Percentiles rank a stretch among this genome's conserved stretches.
Evolutionary conservation across 169 alveolate genomes (phyloP).

Genomic region (Plasmodium reichenowi): DNA sequence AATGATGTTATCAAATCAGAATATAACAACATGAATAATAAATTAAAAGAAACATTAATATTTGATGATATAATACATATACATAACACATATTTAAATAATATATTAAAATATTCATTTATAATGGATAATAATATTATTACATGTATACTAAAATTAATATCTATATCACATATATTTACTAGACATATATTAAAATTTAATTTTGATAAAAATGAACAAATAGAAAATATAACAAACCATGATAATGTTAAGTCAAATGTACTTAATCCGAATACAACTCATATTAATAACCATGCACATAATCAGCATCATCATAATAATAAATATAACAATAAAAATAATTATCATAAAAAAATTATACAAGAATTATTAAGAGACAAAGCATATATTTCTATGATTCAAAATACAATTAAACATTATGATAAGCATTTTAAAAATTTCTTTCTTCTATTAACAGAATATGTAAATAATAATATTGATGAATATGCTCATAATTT

Average conservation of each 20-base stretch:
- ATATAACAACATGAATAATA: conserved; percentile 55
- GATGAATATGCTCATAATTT: conserved; percentile 77
- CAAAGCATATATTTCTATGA: conserved; percentile 75
- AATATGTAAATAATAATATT: conserved; percentile 70
- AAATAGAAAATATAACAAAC: conserved; percentile 14
- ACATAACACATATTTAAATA: conserved; percentile 78
- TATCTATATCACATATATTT: conserved; percentile 79
- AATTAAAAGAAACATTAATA: conserved; percentile 55
- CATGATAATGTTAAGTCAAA: conserved; percentile 12
- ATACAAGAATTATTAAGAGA: conserved; percentile 52
- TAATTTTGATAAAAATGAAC: conserved; percentile 61
- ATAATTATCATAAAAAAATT: conserved; percentile 44
- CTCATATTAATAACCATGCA: conserved; percentile 6
- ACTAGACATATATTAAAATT: conserved; percentile 80
- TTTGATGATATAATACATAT: conserved; percentile 69
- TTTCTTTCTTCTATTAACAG: conserved; percentile 52
- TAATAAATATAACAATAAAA: conserved; percentile 22
- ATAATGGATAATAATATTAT: conserved; percentile 70
- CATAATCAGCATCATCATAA: conserved; percentile 11
- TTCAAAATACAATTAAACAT: conserved; percentile 70
- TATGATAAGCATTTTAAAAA: conserved; percentile 65
- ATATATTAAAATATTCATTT: conserved; percentile 72
- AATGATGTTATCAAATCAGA: conserved; percentile 79
- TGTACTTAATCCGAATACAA: background rate
- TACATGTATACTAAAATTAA: conserved; percentile 61